Evolutionary conservation across 139 green algal genomes (phyloP), one percentile per base, ranked within the genome.

Genomic region (Chlorella sp.): DNA sequence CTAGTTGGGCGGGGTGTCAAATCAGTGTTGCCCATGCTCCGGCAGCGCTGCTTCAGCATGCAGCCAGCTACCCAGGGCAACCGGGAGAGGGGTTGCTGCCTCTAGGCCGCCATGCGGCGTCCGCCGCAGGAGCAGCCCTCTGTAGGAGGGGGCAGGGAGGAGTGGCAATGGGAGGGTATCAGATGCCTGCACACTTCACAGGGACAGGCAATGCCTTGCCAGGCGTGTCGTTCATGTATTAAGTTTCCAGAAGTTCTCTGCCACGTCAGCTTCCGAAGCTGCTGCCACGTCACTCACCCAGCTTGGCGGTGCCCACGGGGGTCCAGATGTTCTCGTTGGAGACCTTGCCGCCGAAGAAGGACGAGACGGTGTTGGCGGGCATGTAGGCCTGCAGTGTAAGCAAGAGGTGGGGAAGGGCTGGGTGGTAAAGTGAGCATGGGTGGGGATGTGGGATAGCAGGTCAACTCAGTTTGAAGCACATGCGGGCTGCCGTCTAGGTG

Each of bases 311-410:
- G 42, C 42, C 79, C 28, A 85, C 42, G 42, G 79, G 79, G 26
- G 30, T 85, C 79, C 79, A 85, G 30, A 85, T 36, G 28, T 64
- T 42, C n/a, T 19, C 57, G 42, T 60, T 84, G 40, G 40, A 64
- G 40, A 84, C 39, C 78, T 84, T 37, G 78, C 78, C 78, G 26
- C 40, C 40, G 26, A 84, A 84, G 78, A 39, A 84, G 40, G 40
- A 66, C 14, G 40, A 19, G 3, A 84, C 26, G 26, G 78, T 84
- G 78, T 84, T 84, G 28, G 40, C 40, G 78, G 78, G 78, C 78
- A 84, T 40, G 78, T 60, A 84, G 78, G 78, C 78, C 78, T 84
- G 78, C 40, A 34, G n/a, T 39, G 28, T 16, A 28, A 57, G 3
- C 2, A n/a, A 40, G 7, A n/a, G 77, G 9, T 2, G 36, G 36